Conservation (phyloP, 106 monocot species). For the Acanthochlamys bracteata region DNA sequence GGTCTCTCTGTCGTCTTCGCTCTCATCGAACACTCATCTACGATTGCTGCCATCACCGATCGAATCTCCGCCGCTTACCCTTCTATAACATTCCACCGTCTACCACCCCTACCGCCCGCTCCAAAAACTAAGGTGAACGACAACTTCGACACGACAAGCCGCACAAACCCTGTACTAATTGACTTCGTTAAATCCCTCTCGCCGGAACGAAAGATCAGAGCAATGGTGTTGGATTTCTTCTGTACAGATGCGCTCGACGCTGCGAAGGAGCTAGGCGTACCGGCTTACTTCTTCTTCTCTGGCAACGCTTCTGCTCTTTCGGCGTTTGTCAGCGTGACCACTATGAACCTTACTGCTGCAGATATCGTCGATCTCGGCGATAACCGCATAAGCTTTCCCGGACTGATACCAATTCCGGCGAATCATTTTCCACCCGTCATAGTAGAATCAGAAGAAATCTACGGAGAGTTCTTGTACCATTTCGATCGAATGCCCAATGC, state of each 20-base stretch:
- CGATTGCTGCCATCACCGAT: background rate
- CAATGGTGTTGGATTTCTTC: conserved; percentile 23
- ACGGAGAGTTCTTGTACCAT: background rate
- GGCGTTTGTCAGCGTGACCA: conserved; percentile 19
- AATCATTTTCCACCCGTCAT: conserved; percentile 14
- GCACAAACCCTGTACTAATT: conserved; percentile 8
- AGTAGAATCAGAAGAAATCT: conserved; percentile 12
- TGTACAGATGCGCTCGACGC: conserved; percentile 31
- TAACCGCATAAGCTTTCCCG: conserved; percentile 13
- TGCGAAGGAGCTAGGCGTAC: conserved; percentile 24
- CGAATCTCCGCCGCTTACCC: conserved; percentile 19
- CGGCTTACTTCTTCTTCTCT: conserved; percentile 30
- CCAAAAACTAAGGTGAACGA: background rate
- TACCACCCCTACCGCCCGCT: conserved; percentile 7
- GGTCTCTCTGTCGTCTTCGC: conserved; percentile 4
- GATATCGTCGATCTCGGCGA: conserved; percentile 15
- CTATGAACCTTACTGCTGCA: background rate
- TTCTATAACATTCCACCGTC: conserved; percentile 32
- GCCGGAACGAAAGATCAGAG: conserved; percentile 10
- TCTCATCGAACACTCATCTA: background rate
- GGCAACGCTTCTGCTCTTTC: conserved; percentile 15
- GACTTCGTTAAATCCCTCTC: conserved; percentile 2
- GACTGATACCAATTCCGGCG: conserved; percentile 21
- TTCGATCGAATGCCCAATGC: conserved; percentile 3
- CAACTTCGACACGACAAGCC: background rate